Conservation (phyloP, 1,139 yeast species). For the Hansenula sp. region DNA sequence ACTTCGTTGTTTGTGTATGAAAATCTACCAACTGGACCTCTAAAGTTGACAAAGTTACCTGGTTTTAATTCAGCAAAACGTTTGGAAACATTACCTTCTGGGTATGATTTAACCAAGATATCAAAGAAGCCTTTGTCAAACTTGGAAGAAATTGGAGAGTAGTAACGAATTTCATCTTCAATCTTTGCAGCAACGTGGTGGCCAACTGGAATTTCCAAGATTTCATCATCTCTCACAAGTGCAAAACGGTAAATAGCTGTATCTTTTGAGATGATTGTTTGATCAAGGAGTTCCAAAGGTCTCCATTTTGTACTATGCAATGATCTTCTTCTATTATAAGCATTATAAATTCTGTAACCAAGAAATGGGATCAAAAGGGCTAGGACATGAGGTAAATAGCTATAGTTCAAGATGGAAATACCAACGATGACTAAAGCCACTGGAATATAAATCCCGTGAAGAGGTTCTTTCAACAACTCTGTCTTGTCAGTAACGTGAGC, state of each 20-base stretch:
- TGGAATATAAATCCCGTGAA: conserved; percentile 74
- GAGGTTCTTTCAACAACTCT: conserved; percentile 45
- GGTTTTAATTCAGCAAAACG: conserved; percentile 57
- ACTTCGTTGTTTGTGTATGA: conserved; percentile 56
- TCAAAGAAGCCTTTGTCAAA: conserved; percentile 71
- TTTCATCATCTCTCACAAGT: conserved; percentile 54
- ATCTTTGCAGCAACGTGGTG: conserved; percentile 61
- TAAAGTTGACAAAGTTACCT: conserved; percentile 64
- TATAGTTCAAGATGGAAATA: conserved; percentile 47
- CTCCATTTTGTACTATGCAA: conserved; percentile 52
- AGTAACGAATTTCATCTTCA: conserved; percentile 60
- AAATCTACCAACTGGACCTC: conserved; percentile 77
- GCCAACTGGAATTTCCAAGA: conserved; percentile 65
- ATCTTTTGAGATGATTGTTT: conserved; percentile 64
- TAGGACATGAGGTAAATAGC: conserved; percentile 43
- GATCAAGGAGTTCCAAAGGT: conserved; percentile 63
- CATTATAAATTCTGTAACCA: conserved; percentile 41
- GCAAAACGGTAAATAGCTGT: conserved; percentile 72
- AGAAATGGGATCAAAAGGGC: conserved; percentile 43
- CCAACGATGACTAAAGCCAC: conserved; percentile 58
- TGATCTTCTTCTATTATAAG: conserved; percentile 42
- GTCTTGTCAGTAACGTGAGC: conserved; percentile 10
- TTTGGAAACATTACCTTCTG: conserved; percentile 62
- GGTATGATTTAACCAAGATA: conserved; percentile 67
- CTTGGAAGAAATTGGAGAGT: conserved; percentile 70